phyloP scores from a whole-genome alignment of 768 basidiomycete species.

The Podaxis mareebaensis region DNA sequence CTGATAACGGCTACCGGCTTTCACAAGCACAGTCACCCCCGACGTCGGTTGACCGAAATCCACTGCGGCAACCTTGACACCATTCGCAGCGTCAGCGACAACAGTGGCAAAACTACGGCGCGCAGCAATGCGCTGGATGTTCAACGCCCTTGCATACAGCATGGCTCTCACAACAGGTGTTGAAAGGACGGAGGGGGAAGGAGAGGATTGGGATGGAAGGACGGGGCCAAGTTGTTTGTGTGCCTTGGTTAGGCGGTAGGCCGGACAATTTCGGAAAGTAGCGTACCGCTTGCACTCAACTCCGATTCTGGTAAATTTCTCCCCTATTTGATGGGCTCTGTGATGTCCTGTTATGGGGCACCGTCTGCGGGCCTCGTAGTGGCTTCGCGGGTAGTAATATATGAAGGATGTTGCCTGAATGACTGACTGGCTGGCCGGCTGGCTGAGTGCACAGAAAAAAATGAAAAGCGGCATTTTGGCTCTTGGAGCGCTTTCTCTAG shows the following conservation, averaged over 20 bases:
- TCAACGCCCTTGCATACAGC: conserved; percentile 64
- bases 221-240: conserved; percentile 15
- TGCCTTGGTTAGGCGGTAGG: conserved; percentile 15
- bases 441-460: background rate
- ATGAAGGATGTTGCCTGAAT: no score
- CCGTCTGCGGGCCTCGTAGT: no score
- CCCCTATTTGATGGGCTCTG: conserved; percentile 3
- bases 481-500: background rate
- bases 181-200: conserved; percentile 30
- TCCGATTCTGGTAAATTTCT: conserved; percentile 12
- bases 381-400: no score
- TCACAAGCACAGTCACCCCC: conserved; percentile 86
- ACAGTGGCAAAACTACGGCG: conserved; percentile 80
- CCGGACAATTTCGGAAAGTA: conserved; percentile 19
- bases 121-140: conserved; percentile 50
- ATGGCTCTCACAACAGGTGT: conserved; percentile 31
- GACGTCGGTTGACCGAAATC: conserved; percentile 85
- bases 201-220: conserved; percentile 17
- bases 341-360: no score
- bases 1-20: conserved; percentile 91
- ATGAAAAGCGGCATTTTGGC: background rate
- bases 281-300: background rate
- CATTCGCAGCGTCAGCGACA: conserved; percentile 61
- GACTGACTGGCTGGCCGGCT: no score
- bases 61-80: conserved; percentile 83